Percentiles rank a stretch among this genome's conserved stretches.
Conservation (phyloP, 2,329 filamentous ascomycete genomes). For the Epichloe aotearoae region DNA sequence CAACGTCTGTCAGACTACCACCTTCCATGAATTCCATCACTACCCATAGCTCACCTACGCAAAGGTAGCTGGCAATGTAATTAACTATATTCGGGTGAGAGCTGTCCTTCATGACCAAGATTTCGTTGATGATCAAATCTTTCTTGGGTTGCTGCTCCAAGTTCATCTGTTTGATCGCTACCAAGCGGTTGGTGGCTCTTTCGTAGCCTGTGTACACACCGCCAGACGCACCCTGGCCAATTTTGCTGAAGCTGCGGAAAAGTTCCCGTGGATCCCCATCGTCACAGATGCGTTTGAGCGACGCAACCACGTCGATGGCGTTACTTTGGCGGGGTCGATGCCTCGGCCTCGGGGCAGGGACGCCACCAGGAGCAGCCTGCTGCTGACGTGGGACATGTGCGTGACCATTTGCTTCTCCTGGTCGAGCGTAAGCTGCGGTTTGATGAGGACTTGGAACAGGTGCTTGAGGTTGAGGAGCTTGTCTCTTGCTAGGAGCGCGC, state of each 20-base stretch:
- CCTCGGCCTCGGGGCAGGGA: constrained; percentile 52
- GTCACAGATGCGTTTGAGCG: constrained; percentile 80
- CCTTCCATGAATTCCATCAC: constrained; percentile 99
- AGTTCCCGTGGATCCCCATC: constrained; percentile 79
- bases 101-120: constrained; percentile 97
- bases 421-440: constrained; percentile 15
- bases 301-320: constrained; percentile 66
- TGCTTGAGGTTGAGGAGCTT: constrained; percentile 22
- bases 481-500: constrained; percentile 61
- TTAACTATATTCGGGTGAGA: constrained; percentile 98
- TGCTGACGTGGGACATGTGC: constrained; percentile 21
- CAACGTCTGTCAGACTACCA: constrained; percentile 91
- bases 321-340: constrained; percentile 69
- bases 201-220: constrained; percentile 91
- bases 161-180: constrained; percentile 99
- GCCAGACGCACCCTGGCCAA: constrained; percentile 92
- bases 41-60: constrained; percentile 87
- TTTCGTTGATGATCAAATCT: constrained; percentile 97
- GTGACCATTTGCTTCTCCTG: constrained; percentile 19
- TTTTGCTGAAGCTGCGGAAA: constrained; percentile 82
- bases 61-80: constrained; percentile 93
- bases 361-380: constrained; percentile 22
- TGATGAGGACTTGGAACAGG: constrained; percentile 12
- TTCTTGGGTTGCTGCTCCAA: constrained; percentile 98
- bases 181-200: constrained; percentile 67